Base-by-base conservation (phyloP, 352 stramenopile species). In the Phytopythium kandeliae region DNA sequence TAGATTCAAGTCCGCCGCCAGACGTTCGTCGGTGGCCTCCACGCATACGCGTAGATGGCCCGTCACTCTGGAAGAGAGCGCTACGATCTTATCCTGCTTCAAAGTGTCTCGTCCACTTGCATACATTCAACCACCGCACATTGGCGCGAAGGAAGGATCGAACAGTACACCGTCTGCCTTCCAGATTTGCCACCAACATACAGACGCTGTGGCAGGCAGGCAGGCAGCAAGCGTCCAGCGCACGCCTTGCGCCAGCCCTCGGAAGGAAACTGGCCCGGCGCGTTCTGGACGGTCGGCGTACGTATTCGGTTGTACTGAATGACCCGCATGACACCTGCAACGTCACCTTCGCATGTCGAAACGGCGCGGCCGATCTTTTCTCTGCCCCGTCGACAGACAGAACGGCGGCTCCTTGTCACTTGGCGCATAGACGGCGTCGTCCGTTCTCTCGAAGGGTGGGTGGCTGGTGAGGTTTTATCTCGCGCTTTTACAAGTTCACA, bases 271-370 rank as follows among this genome's bases (percentile, higher is more conserved):
- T n/a, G n/a, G n/a, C n/a, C n/a, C n/a, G n/a, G n/a, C n/a, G n/a
- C n/a, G n/a, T n/a, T n/a, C n/a, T n/a, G n/a, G n/a, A n/a, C n/a
- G n/a, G n/a, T n/a, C n/a, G n/a, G n/a, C n/a, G n/a, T n/a, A 44
- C 26, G 26, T 44, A 21, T 28, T 44, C 37, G 25, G 37, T 44
- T 49, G n/a, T n/a, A 21, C 16, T 53, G 51, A 68, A 54, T 48
- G 61, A 46, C 49, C 43, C 47, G 59, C 61, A 61, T 66, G 67
- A 73, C 60, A 43, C 51, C 31, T 50, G 47, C 57, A 52, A 73
- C 67, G 67, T 69, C 65, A 69, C 26, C 58, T 60, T 61, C 59
- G 54, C 64, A 69, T 61, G 48, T 73, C 64, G 58, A 62, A 46
- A 45, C 28, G 33, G 31, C 31, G 31, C 15, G 25, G 19, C 26